phyloP scores from a whole-genome alignment of 2,329 filamentous ascomycete species.

The Epichloe aotearoae region DNA sequence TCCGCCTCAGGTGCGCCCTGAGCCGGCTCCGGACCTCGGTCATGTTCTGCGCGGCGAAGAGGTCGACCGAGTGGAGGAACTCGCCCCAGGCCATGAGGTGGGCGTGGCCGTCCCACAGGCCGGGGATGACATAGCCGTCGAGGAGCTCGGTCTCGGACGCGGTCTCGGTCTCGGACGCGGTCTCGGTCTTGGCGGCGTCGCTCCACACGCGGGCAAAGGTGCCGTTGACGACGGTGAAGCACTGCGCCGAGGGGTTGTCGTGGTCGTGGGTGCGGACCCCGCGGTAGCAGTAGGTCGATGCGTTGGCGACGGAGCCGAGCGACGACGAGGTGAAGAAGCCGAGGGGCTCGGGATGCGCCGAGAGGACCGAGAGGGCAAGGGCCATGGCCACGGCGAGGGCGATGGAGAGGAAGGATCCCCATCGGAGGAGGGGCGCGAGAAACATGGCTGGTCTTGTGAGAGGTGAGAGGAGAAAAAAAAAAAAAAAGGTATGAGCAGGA shows the following conservation, averaged over 20 bases:
- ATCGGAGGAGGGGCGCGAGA: constrained; percentile 11
- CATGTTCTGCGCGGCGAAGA: constrained; percentile 46
- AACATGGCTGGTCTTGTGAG: background rate
- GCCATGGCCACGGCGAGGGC: constrained; percentile 14
- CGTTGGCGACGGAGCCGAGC: constrained; percentile 1
- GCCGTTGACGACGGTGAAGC: constrained; percentile 42
- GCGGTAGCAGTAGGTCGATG: constrained; percentile 26
- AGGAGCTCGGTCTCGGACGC: background rate
- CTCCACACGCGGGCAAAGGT: constrained; percentile 35
- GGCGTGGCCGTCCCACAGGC: constrained; percentile 59
- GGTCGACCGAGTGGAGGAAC: constrained; percentile 50
- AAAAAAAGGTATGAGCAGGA: too few species aligned
- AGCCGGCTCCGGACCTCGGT: constrained; percentile 41
- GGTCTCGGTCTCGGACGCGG: too few species aligned
- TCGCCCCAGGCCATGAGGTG: constrained; percentile 55
- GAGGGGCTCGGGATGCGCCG: constrained; percentile 16
- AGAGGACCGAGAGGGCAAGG: constrained; percentile 16
- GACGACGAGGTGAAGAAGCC: constrained; percentile 4
- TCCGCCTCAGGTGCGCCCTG: constrained; percentile 32
- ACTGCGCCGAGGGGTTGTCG: constrained; percentile 28
- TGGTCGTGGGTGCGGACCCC: constrained; percentile 24
- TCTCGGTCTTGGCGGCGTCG: constrained; percentile 5
- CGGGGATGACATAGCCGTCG: constrained; percentile 46
- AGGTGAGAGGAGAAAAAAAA: too few species aligned
- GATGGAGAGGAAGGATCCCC: constrained; percentile 18